These are phyloP conservation scores for Solanum dulcamara DNA, from an alignment of 257 asterid genomes.

Conservation along the genomic window DNA sequence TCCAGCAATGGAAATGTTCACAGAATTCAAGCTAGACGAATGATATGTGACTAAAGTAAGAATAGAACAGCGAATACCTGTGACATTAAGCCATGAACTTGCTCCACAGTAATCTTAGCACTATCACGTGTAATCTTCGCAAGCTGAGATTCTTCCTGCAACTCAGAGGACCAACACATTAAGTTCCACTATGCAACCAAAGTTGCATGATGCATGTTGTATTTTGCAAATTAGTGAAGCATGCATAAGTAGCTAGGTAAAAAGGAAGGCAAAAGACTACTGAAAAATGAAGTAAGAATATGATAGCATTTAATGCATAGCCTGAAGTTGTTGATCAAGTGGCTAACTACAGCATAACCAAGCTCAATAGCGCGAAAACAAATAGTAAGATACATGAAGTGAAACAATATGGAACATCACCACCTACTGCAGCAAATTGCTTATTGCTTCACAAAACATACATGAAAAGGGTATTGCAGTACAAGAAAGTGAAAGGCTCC, in stretches of 20 bases:
- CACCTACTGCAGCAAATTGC: not conserved
- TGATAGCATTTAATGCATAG: not conserved
- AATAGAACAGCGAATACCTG: slow-evolving; percentile 33
- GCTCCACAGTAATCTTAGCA: slow-evolving; percentile 91
- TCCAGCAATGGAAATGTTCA: not conserved
- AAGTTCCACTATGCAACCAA: not conserved
- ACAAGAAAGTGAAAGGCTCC: not conserved
- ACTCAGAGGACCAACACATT: not conserved
- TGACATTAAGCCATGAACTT: slow-evolving; percentile 97
- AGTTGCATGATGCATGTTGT: not conserved
- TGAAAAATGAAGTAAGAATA: not conserved
- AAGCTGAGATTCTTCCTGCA: slow-evolving; percentile 94
- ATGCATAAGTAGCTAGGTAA: not conserved
- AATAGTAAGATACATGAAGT: not conserved
- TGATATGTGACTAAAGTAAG: not conserved
- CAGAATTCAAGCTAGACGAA: not conserved
- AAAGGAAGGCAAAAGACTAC: not conserved
- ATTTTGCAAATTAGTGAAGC: not conserved
- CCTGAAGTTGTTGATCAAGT: not conserved
- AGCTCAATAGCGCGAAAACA: not conserved
- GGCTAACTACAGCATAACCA: not conserved
- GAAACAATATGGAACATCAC: not conserved
- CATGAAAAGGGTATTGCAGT: not conserved
- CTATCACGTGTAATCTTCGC: slow-evolving; percentile 93
- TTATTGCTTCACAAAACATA: not conserved